These are phyloP conservation scores for Agaricales sp. DNA, from an alignment of 1,284 basidiomycete genomes.

Conservation along the genomic window DNA sequence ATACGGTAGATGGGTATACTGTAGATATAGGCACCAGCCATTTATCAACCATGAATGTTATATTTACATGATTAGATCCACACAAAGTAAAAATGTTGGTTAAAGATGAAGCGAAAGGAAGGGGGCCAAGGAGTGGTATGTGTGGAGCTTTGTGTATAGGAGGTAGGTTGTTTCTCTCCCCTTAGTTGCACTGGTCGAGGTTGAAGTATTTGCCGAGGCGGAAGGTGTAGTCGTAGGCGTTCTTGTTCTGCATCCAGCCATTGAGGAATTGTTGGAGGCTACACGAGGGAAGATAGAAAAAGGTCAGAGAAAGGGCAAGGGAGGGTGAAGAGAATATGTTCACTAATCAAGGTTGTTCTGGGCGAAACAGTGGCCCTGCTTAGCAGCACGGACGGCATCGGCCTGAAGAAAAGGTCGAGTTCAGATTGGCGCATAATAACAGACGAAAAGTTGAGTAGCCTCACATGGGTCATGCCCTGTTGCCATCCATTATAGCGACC, in stretches of 20 bases:
- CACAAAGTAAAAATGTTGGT: neutral
- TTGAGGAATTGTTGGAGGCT: slow-evolving; percentile 74
- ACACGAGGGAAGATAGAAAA: slow-evolving; percentile 20
- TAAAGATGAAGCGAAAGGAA: neutral
- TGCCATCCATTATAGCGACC: slow-evolving; percentile 80
- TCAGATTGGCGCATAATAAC: slow-evolving; percentile 1
- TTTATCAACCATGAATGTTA: neutral
- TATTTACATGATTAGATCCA: neutral
- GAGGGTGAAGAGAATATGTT: slow-evolving; percentile 18
- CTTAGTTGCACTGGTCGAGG: slow-evolving; percentile 25
- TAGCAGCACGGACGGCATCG: slow-evolving; percentile 48
- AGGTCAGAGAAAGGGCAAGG: slow-evolving; percentile 1
- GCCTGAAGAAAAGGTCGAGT: slow-evolving; percentile 23
- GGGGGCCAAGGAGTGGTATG: too few species aligned
- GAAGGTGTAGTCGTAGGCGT: slow-evolving; percentile 36
- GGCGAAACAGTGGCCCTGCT: slow-evolving; percentile 50
- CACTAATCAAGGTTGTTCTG: slow-evolving; percentile 80
- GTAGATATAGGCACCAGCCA: neutral
- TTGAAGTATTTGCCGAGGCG: slow-evolving; percentile 65
- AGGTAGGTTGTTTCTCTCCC: neutral
- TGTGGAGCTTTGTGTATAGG: too few species aligned
- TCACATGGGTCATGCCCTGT: slow-evolving; percentile 49
- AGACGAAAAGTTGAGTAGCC: neutral
- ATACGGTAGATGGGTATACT: neutral
- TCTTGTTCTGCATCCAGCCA: slow-evolving; percentile 64